phyloP scores from a whole-genome alignment of 2,329 filamentous ascomycete genomes.

The Aspergillus tamarii region DNA sequence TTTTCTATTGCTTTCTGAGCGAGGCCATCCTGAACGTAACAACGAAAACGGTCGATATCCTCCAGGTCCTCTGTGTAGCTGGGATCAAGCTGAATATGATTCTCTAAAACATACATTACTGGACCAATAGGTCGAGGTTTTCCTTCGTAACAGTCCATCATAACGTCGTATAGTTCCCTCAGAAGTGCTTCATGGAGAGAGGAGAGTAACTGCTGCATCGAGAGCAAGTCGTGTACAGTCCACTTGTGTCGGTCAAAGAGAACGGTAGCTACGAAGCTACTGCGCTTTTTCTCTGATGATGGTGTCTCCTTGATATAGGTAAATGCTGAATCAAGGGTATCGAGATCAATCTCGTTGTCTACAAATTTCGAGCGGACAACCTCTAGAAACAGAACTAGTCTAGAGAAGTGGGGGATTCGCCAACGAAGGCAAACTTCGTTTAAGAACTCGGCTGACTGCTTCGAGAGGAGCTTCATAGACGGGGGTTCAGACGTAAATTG shows the following conservation, averaged over 20 bases:
- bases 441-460: conserved; percentile 78
- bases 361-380: conserved; percentile 82
- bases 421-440: conserved; percentile 85
- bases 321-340: conserved; percentile 82
- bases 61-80: conserved; percentile 72
- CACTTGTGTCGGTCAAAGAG: conserved; percentile 65
- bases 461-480: conserved; percentile 65
- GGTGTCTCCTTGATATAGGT: conserved; percentile 76
- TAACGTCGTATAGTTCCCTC: conserved; percentile 82
- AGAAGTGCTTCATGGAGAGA: conserved; percentile 79
- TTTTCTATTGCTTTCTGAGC: conserved; percentile 74
- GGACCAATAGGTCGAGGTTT: conserved; percentile 81
- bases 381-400: conserved; percentile 80
- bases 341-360: conserved; percentile 77
- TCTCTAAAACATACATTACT: conserved; percentile 78
- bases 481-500: conserved; percentile 53
- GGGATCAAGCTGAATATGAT: conserved; percentile 78
- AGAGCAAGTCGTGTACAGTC: conserved; percentile 69
- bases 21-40: conserved; percentile 72
- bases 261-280: conserved; percentile 50
- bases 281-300: conserved; percentile 61
- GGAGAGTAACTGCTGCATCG: conserved; percentile 75
- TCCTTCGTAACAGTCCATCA: conserved; percentile 85
- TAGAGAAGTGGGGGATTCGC: conserved; percentile 82
- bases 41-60: conserved; percentile 71